Evolutionary conservation across 768 basidiomycete genomes (phyloP).

Genomic region (Trametes punicea): DNA sequence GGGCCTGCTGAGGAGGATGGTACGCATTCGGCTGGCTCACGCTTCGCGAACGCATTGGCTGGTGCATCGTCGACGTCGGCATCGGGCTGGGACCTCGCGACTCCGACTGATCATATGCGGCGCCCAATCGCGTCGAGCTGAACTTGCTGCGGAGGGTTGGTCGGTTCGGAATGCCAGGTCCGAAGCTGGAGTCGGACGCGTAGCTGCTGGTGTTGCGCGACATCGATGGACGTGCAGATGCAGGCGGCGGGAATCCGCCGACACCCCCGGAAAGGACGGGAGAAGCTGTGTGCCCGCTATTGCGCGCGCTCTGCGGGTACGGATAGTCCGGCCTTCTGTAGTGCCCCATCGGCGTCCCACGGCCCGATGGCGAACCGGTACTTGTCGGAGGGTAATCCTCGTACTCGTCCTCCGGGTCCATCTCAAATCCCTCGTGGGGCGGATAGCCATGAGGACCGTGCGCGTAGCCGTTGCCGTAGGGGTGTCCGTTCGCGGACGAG

Average conservation of each 20-base stretch:
- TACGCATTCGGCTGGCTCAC: slow-evolving; percentile 79
- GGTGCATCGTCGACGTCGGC: slow-evolving; percentile 19
- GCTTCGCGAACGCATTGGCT: slow-evolving; percentile 56
- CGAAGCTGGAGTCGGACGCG: slow-evolving; percentile 40
- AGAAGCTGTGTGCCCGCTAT: slow-evolving; percentile 16
- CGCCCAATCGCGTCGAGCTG: slow-evolving; percentile 59
- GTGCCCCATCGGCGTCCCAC: slow-evolving; percentile 67
- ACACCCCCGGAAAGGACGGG: slow-evolving; percentile 24
- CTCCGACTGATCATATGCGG: slow-evolving; percentile 45
- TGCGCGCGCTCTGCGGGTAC: slow-evolving; percentile 17
- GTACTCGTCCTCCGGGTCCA: slow-evolving; percentile 70
- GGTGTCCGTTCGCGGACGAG: slow-evolving; percentile 10
- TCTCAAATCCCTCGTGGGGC: slow-evolving; percentile 66
- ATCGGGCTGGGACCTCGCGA: slow-evolving; percentile 24
- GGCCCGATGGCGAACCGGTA: slow-evolving; percentile 50
- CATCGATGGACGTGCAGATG: slow-evolving; percentile 38
- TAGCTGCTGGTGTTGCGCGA: slow-evolving; percentile 46
- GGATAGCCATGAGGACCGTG: slow-evolving; percentile 54
- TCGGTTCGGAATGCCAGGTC: not conserved
- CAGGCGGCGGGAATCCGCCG: slow-evolving; percentile 30
- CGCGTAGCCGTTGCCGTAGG: slow-evolving; percentile 28
- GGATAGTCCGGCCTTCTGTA: slow-evolving; percentile 39
- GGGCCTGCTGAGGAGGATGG: slow-evolving; percentile 44
- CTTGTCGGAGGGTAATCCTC: slow-evolving; percentile 68
- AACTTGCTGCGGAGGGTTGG: slow-evolving; percentile 59